Evolutionary conservation across 352 stramenopile genomes (phyloP).

Genomic region (Phytophthora uliginosa): DNA sequence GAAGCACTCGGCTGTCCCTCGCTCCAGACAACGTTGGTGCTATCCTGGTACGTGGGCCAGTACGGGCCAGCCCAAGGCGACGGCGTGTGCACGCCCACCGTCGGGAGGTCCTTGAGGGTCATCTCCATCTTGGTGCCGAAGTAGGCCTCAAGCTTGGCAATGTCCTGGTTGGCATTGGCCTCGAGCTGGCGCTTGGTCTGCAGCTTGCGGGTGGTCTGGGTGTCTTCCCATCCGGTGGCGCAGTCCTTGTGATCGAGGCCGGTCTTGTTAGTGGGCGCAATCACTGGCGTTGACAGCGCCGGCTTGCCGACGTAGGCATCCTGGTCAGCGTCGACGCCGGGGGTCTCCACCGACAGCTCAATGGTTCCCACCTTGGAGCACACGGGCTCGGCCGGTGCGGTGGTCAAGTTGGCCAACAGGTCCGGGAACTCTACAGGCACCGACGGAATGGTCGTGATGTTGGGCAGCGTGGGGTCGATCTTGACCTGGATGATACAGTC

Average conservation of each 20-base stretch:
- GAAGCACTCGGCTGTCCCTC: conserved; percentile 33
- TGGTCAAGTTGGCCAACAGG: conserved; percentile 27
- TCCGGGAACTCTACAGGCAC: conserved; percentile 22
- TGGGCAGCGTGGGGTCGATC: conserved; percentile 33
- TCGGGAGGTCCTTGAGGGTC: conserved; percentile 22
- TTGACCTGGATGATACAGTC: conserved; percentile 16
- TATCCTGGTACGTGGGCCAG: conserved; percentile 65
- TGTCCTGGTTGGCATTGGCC: conserved; percentile 10
- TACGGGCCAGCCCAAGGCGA: conserved; percentile 35
- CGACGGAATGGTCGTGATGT: conserved; percentile 32
- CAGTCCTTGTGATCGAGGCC: conserved; percentile 29
- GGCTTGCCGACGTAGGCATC: conserved; percentile 17
- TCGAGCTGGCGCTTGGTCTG: conserved; percentile 20
- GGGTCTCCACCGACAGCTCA: conserved; percentile 24
- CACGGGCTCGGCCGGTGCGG: conserved; percentile 23
- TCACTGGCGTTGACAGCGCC: not conserved
- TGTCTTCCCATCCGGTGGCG: conserved; percentile 39
- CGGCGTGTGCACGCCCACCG: conserved; percentile 8
- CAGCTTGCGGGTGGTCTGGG: conserved; percentile 16
- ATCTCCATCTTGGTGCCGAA: conserved; percentile 24
- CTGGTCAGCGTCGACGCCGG: conserved; percentile 16
- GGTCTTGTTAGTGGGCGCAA: conserved; percentile 16
- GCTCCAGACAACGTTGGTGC: conserved; percentile 59
- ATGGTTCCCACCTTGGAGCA: conserved; percentile 33
- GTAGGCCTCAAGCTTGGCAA: conserved; percentile 22